A percentile compares a stretch with the other conserved stretches of the same genome.
phyloP scores from a whole-genome alignment of 73 alveolate genomes.

The Effrenium voratum region DNA sequence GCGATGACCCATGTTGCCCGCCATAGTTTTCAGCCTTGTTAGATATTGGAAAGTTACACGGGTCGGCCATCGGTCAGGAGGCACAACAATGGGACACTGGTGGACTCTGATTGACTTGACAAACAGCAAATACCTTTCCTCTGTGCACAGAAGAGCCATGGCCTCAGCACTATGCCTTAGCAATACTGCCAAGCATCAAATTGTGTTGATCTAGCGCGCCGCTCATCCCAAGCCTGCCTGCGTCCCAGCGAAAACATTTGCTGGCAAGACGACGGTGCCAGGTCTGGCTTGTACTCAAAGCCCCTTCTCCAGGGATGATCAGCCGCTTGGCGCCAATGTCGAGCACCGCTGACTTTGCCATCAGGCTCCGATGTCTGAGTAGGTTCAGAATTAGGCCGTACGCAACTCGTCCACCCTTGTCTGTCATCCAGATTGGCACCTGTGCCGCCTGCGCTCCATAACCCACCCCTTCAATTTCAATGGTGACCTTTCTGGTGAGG shows the following conservation, averaged over 20 bases:
- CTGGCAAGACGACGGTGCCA: not conserved
- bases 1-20: too few relatives aligned
- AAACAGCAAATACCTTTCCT: too few relatives aligned
- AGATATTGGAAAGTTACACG: too few relatives aligned
- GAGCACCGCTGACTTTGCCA: not conserved
- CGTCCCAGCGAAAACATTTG: not conserved
- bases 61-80: too few relatives aligned
- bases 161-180: too few relatives aligned
- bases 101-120: too few relatives aligned
- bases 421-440: not conserved
- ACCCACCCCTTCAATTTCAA: not conserved
- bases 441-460: not conserved
- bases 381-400: not conserved
- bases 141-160: too few relatives aligned
- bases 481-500: not conserved
- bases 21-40: too few relatives aligned
- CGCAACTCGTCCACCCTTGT: not conserved
- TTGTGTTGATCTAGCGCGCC: too few relatives aligned
- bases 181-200: too few relatives aligned
- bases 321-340: not conserved
- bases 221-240: not conserved
- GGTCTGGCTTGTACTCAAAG: not conserved
- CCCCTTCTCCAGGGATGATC: slow-evolving; percentile 44
- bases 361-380: not conserved
- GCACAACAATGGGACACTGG: too few relatives aligned